Evolutionary conservation across 306 rosid species (phyloP), one percentile per base, ranked within the genome.

Genomic region (Ochetophila trinervis): DNA sequence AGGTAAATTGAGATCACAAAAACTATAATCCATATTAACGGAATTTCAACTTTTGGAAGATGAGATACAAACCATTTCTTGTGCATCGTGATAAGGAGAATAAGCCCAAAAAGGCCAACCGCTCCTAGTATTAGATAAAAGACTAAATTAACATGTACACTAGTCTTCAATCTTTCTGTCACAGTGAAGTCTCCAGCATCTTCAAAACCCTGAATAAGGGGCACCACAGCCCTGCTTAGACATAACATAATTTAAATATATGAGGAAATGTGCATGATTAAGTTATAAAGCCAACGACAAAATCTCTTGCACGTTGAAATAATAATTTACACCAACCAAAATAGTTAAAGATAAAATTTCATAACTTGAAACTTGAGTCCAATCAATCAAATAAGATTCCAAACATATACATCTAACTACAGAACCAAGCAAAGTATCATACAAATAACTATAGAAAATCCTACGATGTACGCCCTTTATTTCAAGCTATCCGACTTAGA

Each of bases 161-260:
- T 93, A 67, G 99, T 87, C 91, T 86, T 93, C 88, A 93, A 80
- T 83, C 96, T 90, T 79, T 87, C 94, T 40, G 82, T 66, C 27
- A 86, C 72, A 12, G 97, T 90, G 76, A 93, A 93, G 81, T 93
- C 99, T 54, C 99, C 97, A 63, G 97, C 96, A 67, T 93, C 99
- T 90, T 93, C 99, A 84, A 86, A 93, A 80, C 99, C 99, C 91
- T 93, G 97, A 85, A 93, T 90, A 86, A 93, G 99, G 76, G 99
- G 99, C 80, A 88, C 97, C 83, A 87, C 90, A 75, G 90, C 89
- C 99, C 99, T 93, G 94, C 74, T 86, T 76, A 85, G 80, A 81
- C 77, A 82, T 69, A 74, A 74, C 59, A 70, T 71, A 76, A 74
- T 69, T 66, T 62, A 53, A 72, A 54, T 52, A 60, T 56, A 78